Evolutionary conservation across 805 yeast genomes (phyloP), one percentile per base, ranked within the genome.

Genomic region (Ogataea haglerorum): DNA sequence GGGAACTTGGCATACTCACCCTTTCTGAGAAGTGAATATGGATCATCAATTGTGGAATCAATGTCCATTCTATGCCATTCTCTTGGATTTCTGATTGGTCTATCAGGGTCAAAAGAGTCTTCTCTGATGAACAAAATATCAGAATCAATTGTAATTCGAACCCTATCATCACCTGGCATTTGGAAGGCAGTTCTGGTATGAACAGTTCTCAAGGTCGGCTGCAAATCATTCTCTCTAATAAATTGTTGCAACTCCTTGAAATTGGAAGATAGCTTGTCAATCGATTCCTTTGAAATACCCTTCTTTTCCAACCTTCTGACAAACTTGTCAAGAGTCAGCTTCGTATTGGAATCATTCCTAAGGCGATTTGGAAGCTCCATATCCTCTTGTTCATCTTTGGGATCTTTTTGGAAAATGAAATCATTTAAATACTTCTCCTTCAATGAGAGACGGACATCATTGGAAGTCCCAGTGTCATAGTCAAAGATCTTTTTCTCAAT

Each of bases 181-280:
- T 91, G 97, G 71, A 93, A 91, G 2, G 98, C 98, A 5, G 96
- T 86, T 63, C 98, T 76, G 30, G 88, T 85, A 67, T 86, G 88
- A 26, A 82, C 77, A 9, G 96, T 77, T 67, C 98, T 80, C 60
- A 93, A 66, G 27, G 86, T 78, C 10, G 99, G 99, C 64, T 87
- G 85, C 48, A 91, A 71, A 45, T 78, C 74, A 52, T 80, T 72
- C 38, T 78, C 78, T 29, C 64, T 58, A 47, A 91, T 82, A 56
- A 81, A 85, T 10, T 66, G 60, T 56, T 82, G 81, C 38, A 88
- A 65, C 38, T 74, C 76, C 30, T 73, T 71, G 39, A 86, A 79
- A 43, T 80, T 76, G 12, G 69, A 57, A 41, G 73, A 70, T 52
- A 73, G 70, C 39, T 74, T 70, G 30, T 75, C 75, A 40, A 85